phyloP scores from a whole-genome alignment of 495 filamentous ascomycete genomes.

The Daldinia concentrica region DNA sequence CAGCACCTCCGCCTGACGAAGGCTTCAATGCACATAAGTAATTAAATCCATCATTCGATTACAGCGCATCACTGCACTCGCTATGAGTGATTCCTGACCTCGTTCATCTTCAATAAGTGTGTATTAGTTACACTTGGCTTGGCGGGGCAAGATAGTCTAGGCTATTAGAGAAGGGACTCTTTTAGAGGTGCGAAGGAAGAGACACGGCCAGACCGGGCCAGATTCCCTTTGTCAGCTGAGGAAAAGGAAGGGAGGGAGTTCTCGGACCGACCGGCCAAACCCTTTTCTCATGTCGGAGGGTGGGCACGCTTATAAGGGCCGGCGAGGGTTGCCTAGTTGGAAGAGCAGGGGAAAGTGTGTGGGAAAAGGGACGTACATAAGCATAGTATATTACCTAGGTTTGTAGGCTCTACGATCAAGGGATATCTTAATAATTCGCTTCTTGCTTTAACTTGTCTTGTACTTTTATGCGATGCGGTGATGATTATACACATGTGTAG shows the following conservation, averaged over 20 bases:
- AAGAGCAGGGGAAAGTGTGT: not conserved
- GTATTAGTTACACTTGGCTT: conserved; percentile 4
- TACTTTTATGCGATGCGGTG: conserved; percentile 10
- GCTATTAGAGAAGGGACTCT: not conserved
- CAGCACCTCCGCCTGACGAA: not conserved
- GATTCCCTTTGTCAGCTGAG: conserved; percentile 1
- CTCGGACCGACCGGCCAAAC: not conserved
- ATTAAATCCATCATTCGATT: not conserved
- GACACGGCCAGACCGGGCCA: not conserved
- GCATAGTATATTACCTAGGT: conserved; percentile 19
- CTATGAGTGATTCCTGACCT: not conserved
- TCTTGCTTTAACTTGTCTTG: conserved; percentile 17
- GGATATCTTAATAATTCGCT: conserved; percentile 35
- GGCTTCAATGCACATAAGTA: conserved; percentile 1
- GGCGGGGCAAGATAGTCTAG: conserved; percentile 1
- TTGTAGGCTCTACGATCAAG: conserved; percentile 24
- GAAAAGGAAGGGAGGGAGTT: not conserved
- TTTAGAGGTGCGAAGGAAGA: conserved; percentile 2
- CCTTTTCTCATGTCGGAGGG: conserved; percentile 20
- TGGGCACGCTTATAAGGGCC: not conserved
- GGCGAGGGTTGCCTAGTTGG: not conserved
- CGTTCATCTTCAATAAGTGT: not conserved
- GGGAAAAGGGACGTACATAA: conserved; percentile 14
- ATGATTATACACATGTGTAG: not conserved
- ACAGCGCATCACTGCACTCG: not conserved